A percentile compares a stretch with the other conserved stretches of the same genome.
phyloP scores from a whole-genome alignment of 805 yeast genomes.

The Saccharomycopsis sp. region DNA sequence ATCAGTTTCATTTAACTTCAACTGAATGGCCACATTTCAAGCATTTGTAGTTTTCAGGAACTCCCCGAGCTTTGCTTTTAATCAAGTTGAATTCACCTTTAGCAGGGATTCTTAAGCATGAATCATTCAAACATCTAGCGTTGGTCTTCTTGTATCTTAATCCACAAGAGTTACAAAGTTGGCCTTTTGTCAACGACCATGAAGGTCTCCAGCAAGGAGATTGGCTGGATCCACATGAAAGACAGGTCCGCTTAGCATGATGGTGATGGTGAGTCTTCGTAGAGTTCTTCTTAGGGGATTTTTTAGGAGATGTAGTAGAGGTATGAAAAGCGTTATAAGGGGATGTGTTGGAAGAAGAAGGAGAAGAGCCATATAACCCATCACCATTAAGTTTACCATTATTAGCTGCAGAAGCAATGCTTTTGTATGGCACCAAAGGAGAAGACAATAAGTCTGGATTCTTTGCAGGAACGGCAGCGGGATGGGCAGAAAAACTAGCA shows the following conservation, averaged over 20 bases:
- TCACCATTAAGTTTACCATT: background rate
- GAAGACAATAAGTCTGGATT: constrained; percentile 5
- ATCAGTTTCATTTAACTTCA: constrained; percentile 35
- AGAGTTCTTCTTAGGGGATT: constrained; percentile 22
- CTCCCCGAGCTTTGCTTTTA: constrained; percentile 58
- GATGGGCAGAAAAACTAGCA: background rate
- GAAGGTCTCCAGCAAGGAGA: constrained; percentile 99
- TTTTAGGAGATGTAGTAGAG: constrained; percentile 18
- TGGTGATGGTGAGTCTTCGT: constrained; percentile 29
- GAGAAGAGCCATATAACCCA: background rate
- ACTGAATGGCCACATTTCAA: constrained; percentile 54
- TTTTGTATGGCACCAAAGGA: constrained; percentile 11
- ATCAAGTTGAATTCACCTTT: constrained; percentile 92
- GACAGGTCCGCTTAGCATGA: constrained; percentile 50
- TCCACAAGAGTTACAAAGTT: constrained; percentile 94
- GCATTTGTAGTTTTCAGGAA: constrained; percentile 42
- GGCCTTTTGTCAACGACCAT: constrained; percentile 90
- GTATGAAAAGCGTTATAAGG: constrained; percentile 2
- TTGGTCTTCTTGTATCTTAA: constrained; percentile 89
- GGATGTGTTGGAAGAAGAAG: constrained; percentile 1
- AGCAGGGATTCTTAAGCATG: constrained; percentile 87
- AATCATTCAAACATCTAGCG: constrained; percentile 72
- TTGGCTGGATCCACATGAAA: constrained; percentile 84
- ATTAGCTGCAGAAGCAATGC: constrained; percentile 8
- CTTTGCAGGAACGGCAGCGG: constrained; percentile 1